Evolutionary conservation across 257 asterid species (phyloP), one percentile per base, ranked within the genome.

Genomic region (Rhazya stricta): DNA sequence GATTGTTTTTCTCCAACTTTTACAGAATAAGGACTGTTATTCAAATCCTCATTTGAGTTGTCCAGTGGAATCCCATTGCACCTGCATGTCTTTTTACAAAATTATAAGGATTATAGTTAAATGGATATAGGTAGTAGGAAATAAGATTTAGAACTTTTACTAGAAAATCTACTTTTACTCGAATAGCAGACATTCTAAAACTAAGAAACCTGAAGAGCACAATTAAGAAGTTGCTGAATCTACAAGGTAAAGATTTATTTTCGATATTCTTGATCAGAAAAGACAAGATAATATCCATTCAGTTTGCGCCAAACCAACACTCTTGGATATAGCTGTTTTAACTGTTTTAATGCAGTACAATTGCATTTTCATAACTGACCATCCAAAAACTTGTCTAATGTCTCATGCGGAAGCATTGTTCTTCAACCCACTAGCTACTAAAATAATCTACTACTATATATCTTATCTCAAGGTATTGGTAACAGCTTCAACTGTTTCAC

Each of bases 1-100:
- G 80, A 85, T 77, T 77, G 96, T 90, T 81, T 89, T 79, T 85
- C 91, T 77, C 97, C 95, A 72, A 92, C 86, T 87, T 77, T 88
- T 62, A 91, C 77, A 54, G 98, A 86, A 79, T 89, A 61, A 69
- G 83, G 74, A 16, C 57, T 71, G 74, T 58, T 76, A 43, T 72
- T 71, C 80, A 72, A 73, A 16, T 78, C 79, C 80, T 36, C 67
- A 81, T 74, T 78, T 78, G 84, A 74, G 75, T 81, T 77, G 75
- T 87, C 87, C 82, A 90, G 79, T 10, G 93, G 96, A 81, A 88
- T 79, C 81, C 97, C 96, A 72, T 94, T 97, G 77, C 98, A 94
- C 83, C 92, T 84, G 91, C 98, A 94, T 78, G 96, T 86, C 99
- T 94, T 88, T 78, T 73, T 63, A 73, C 69, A 85, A 73, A 83